Evolutionary conservation across 1,284 basidiomycete species (phyloP), one percentile per base, ranked within the genome.

Genomic region (Ustilago bromivora): DNA sequence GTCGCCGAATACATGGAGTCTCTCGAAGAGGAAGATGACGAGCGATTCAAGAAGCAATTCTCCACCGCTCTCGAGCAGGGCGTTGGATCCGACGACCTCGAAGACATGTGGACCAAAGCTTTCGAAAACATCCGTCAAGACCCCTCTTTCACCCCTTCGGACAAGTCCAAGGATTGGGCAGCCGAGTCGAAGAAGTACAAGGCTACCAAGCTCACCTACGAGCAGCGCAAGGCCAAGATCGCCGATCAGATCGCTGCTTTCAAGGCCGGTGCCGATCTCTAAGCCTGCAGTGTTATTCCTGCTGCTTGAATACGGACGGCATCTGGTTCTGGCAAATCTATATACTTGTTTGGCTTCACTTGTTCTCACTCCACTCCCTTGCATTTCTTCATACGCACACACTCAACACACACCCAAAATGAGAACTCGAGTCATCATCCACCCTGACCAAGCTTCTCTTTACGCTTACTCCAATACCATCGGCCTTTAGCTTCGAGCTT

Each of bases 1-100:
- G 92, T 99, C 72, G 94, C 97, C 74, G 97, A 99, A 89, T 99
- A 98, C 91, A 99, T 99, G 97, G 95, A 99, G 89, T 93, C 92
- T 59, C 90, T 99, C 71, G 97, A 99, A 89, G 97, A 99, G 91
- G 97, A 99, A 89, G 97, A 99, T 87, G 97, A 98, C 86, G 96
- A 98, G 89, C 91, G 95, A 38, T 98, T 98, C 91, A 98, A 98
- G 91, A 98, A 96, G 90, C 96, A 98, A 87, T 98, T 98, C 89
- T 86, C 96, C 13, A 91, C 91, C 43, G 98, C 98, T 89, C 94
- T 99, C 78, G 95, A 93, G 56, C 95, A 97, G 87, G 97, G 93
- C 81, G 88, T 99, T 81, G 94, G 94, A 73, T 96, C 95, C 3
- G 97, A 96, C 81, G 96, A 99, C 86, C 95, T 99, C 4, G 95